Evolutionary conservation across 768 basidiomycete genomes (phyloP), one percentile per base, ranked within the genome.

Genomic region (Hemileccinum rubropunctum): DNA sequence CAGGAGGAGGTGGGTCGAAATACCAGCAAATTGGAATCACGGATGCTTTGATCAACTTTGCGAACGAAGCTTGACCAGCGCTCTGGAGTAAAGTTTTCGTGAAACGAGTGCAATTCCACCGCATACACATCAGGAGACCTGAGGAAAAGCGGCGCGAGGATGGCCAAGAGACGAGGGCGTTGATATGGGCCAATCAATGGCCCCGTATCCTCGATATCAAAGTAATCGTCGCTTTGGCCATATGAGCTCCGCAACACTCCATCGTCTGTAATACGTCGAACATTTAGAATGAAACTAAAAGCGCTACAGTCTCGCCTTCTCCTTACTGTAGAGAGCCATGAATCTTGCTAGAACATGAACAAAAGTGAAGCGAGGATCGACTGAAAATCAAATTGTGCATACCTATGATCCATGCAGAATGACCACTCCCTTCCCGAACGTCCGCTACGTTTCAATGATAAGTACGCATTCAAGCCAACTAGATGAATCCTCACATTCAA

Each of bases 11-110:
- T 4, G 35, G 14, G 4, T 35, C 21, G 13, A 43, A 38, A 43
- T 53, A 65, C 65, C 56, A 67, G 49, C 28, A 67, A 40, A 35
- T 67, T 67, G 28, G 65, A 67, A 33, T 67, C 65, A 13, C 65
- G 62, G 18, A 67, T 63, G n/a, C 65, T 67, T 18, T 52, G 53
- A 47, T 67, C 67, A 0, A 67, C 65, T 35, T 67, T 67, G 18
- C 47, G 43, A 17, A 67, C 67, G 52, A 67, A 69, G n/a, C 11
- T 50, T 13, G 51, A 53, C 67, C 65, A 69, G 9, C 65, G 57
- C 4, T 33, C 46, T 9, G 59, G 62, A 7, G 58, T 60, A 42
- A 67, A 67, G 37, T 30, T 55, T 13, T 67, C 60, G 20, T 58
- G 63, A 20, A 67, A 62, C 8, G 58, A 58, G 42, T 69, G 43